Base-by-base conservation (phyloP, 78 protist genomes). In the Dictyostelium brefeldianum region DNA sequence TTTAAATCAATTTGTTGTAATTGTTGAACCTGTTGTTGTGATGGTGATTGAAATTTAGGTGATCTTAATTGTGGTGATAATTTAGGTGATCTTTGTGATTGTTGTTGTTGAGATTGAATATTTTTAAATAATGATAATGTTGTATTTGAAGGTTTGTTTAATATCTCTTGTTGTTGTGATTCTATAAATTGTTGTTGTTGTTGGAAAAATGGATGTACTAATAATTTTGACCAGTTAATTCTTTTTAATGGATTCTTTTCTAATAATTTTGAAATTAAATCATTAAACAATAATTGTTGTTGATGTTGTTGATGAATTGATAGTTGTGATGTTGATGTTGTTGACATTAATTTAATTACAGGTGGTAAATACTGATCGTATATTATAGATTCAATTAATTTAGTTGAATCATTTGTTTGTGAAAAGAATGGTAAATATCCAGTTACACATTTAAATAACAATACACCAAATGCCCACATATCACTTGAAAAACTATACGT, bases 221-320 rank as follows among this genome's bases (percentile, higher is more conserved):
- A 65, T 65, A 65, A 65, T 65, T 65, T 22, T 65, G 36, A 2
- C 73, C 73, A 65, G 9, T 15, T 29, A 25, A 65, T 65, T 65
- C 73, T 65, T 65, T 65, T 65, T 29, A 25, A 31, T 25, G 73
- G 73, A 12, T 65, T 29, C 14, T 65, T 65, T 29, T 65, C 73
- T 65, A 65, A 65, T n/a, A 29, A 25, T 65, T 65, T 65, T 65
- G 73, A 65, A 65, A 65, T 65, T 65, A 65, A 65, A 29, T 65
- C 73, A 3, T 22, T 65, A 12, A 65, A 65, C 17, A 9, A 7
- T 25, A 8, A 20, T 62, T 62, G 71, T 27, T 62, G 71, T 18
- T 18, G 12, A 20, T 59, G 69, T 59, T 18, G 5, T 22, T 22
- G 69, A 17, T 22, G 56, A 36, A 36, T 36, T 36, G 43, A 36